phyloP scores from a whole-genome alignment of 345 rosid genomes.

The Acer saccharum region DNA sequence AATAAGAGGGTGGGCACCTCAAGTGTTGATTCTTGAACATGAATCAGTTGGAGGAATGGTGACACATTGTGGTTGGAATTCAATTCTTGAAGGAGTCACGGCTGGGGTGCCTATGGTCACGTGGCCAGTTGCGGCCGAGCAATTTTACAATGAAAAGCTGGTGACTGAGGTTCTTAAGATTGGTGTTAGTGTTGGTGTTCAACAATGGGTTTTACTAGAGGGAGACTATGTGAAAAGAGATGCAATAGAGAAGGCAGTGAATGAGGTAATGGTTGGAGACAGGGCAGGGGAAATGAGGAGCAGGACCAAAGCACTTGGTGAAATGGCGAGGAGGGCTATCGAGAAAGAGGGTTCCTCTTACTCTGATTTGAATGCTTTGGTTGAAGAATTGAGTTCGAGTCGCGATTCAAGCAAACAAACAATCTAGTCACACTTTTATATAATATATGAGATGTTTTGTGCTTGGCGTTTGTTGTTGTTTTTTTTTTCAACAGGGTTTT shows the following conservation, averaged over 20 bases:
- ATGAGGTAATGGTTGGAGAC: slow-evolving; percentile 37
- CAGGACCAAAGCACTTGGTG: slow-evolving; percentile 25
- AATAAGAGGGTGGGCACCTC: slow-evolving; percentile 65
- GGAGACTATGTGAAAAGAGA: slow-evolving; percentile 39
- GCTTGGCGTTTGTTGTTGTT: too few relatives aligned
- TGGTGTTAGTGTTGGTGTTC: slow-evolving; percentile 46
- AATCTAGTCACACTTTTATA: too few relatives aligned
- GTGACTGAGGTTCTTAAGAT: slow-evolving; percentile 39
- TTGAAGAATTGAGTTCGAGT: too few relatives aligned
- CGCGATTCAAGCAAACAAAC: too few relatives aligned
- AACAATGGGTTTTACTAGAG: slow-evolving; percentile 18
- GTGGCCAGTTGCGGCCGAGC: slow-evolving; percentile 47
- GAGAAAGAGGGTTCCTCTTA: too few relatives aligned
- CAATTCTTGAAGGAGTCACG: slow-evolving; percentile 44
- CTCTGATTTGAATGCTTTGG: too few relatives aligned
- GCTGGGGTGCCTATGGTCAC: slow-evolving; percentile 60
- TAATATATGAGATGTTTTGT: too few relatives aligned
- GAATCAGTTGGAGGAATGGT: slow-evolving; percentile 52
- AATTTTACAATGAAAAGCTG: slow-evolving; percentile 58
- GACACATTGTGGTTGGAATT: slow-evolving; percentile 67
- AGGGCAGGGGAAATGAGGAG: slow-evolving; percentile 31
- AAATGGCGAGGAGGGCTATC: too few relatives aligned
- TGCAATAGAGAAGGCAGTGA: slow-evolving; percentile 38
- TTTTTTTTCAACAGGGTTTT: too few relatives aligned
- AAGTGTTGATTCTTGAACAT: slow-evolving; percentile 59